Evolutionary conservation across 495 filamentous ascomycete species (phyloP).

Genomic region (Barbatosphaeria neglecta): DNA sequence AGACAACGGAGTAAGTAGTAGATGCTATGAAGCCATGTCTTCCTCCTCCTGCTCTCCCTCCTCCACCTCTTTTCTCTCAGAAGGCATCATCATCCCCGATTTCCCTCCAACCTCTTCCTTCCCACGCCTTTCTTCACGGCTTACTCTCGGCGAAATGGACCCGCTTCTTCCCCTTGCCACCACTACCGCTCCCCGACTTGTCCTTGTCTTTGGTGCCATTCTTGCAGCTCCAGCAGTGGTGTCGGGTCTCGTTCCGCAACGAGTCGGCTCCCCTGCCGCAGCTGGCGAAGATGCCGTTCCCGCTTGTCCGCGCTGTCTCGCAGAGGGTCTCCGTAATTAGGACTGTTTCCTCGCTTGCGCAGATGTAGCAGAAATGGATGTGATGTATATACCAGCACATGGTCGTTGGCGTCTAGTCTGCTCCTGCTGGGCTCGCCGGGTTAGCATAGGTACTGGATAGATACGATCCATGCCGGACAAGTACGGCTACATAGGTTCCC

Average conservation of each 20-base stretch:
- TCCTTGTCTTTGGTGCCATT: too few relatives aligned
- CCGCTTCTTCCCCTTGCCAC: not conserved
- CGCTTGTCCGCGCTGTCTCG: constrained; percentile 12
- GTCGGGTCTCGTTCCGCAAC: constrained; percentile 15
- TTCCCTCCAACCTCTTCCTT: not conserved
- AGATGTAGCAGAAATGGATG: constrained; percentile 23
- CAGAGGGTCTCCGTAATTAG: constrained; percentile 32
- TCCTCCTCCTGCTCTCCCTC: too few relatives aligned
- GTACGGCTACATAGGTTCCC: too few relatives aligned
- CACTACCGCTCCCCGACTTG: constrained; percentile 2
- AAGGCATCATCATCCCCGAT: too few relatives aligned
- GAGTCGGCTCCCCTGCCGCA: constrained; percentile 20
- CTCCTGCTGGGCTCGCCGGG: not conserved
- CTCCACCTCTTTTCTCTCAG: too few relatives aligned
- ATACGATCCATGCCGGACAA: too few relatives aligned
- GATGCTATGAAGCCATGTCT: too few relatives aligned
- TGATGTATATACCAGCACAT: constrained; percentile 35
- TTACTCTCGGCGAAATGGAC: too few relatives aligned
- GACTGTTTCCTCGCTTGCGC: constrained; percentile 25
- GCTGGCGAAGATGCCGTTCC: constrained; percentile 21
- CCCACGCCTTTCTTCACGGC: not conserved
- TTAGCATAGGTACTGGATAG: too few relatives aligned
- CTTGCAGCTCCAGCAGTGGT: constrained; percentile 31
- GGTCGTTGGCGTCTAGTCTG: not conserved
- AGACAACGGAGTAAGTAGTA: too few relatives aligned